Evolutionary conservation across 2,329 filamentous ascomycete species (phyloP).

Genomic region (Diaporthe sp.): DNA sequence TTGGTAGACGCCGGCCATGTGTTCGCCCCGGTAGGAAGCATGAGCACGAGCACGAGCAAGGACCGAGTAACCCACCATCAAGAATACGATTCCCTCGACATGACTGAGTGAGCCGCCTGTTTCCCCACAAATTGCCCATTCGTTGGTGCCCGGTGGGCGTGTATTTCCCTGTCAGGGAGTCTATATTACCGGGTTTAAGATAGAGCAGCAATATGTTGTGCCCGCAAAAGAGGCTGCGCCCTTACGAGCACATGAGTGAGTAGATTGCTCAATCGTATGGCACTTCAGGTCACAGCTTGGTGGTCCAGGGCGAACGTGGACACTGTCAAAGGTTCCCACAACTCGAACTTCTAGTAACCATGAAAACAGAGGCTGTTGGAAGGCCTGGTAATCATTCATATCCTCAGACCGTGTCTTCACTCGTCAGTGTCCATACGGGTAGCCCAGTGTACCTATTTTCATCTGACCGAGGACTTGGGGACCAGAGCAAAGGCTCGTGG

Average conservation of each 20-base stretch:
- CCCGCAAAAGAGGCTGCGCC: not conserved
- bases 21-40: not conserved
- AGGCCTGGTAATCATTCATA: not conserved
- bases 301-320: not conserved
- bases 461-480: not conserved
- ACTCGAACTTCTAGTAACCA: not conserved
- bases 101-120: not conserved
- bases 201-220: not conserved
- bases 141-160: not conserved
- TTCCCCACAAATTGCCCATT: conserved; percentile 2
- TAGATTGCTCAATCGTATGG: not conserved
- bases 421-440: not conserved
- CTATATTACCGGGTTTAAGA: not conserved
- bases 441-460: not conserved
- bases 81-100: not conserved
- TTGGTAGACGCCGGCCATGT: conserved; percentile 9
- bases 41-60: not conserved
- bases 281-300: not conserved
- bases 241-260: not conserved
- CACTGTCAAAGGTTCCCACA: not conserved
- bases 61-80: conserved; percentile 1
- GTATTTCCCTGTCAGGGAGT: no score
- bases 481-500: not conserved
- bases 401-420: not conserved
- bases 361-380: not conserved